phyloP scores from a whole-genome alignment of 306 rosid species.

The Quillaja saponaria region DNA sequence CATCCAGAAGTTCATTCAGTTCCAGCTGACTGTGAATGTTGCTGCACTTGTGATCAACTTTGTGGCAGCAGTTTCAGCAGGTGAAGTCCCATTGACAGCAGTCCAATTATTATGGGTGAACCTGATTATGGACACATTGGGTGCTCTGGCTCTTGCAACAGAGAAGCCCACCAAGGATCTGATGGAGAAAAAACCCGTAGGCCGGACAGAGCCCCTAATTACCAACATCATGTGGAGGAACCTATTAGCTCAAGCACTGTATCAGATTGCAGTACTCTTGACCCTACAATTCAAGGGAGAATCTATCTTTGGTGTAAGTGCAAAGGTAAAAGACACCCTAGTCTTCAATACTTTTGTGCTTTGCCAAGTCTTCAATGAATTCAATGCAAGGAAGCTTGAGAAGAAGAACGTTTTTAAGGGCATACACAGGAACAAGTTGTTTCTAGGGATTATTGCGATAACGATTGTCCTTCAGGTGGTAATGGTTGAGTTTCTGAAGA shows the following conservation, averaged over 20 bases:
- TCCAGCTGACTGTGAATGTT: constrained; percentile 29
- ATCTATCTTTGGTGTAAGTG: constrained; percentile 20
- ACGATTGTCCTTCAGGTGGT: constrained; percentile 27
- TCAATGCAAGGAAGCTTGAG: constrained; percentile 34
- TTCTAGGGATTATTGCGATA: constrained; percentile 21
- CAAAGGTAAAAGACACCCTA: constrained; percentile 26
- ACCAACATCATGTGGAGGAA: constrained; percentile 35
- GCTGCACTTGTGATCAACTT: constrained; percentile 24
- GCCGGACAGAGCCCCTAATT: constrained; percentile 23
- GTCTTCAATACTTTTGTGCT: constrained; percentile 30
- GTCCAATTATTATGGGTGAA: constrained; percentile 33
- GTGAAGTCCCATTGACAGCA: constrained; percentile 27
- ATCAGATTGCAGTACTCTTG: constrained; percentile 18
- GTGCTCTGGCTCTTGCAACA: constrained; percentile 32
- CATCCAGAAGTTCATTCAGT: constrained; percentile 33
- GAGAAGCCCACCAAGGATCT: constrained; percentile 27
- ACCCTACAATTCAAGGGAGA: constrained; percentile 24
- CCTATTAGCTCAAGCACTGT: constrained; percentile 26
- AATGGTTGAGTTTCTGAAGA: constrained; percentile 30
- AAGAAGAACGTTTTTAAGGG: constrained; percentile 33
- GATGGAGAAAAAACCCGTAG: constrained; percentile 7
- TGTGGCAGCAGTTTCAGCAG: constrained; percentile 18
- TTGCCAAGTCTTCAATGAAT: constrained; percentile 32
- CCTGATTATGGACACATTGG: constrained; percentile 29
- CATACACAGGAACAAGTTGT: constrained; percentile 19